These are phyloP conservation scores for Kodamaea sp. DNA, from an alignment of 1,139 yeast species.

Conservation along the genomic window DNA sequence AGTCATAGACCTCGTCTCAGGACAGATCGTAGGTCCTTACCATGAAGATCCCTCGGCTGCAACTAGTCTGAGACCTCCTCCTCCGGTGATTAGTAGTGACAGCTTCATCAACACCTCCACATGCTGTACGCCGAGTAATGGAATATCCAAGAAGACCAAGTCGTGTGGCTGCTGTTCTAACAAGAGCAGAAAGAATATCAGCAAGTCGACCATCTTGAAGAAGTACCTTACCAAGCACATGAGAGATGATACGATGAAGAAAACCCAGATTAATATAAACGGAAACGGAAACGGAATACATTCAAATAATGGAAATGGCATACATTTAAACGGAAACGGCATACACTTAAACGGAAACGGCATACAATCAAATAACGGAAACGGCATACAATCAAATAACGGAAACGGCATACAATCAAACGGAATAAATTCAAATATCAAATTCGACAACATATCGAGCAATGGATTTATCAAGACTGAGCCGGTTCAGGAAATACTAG, in stretches of 20 bases:
- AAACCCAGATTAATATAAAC: not conserved
- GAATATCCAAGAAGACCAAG: slow-evolving; percentile 20
- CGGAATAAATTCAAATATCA: not conserved
- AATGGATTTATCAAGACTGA: not conserved
- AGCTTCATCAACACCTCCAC: slow-evolving; percentile 38
- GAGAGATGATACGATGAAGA: slow-evolving; percentile 5
- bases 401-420: not conserved
- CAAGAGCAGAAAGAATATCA: slow-evolving; percentile 19
- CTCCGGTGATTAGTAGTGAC: slow-evolving; percentile 31
- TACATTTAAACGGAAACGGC: not conserved
- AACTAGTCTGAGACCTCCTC: slow-evolving; percentile 16
- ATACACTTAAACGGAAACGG: not conserved
- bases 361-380: not conserved
- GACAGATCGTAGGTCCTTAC: slow-evolving; percentile 47
- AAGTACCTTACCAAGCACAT: slow-evolving; percentile 33
- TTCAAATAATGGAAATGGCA: not conserved
- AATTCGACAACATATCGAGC: not conserved
- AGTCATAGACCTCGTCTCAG: slow-evolving; percentile 49
- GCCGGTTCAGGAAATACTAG: not conserved
- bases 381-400: not conserved
- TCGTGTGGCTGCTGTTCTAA: slow-evolving; percentile 32
- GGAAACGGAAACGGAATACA: not conserved
- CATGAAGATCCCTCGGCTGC: slow-evolving; percentile 18
- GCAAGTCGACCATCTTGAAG: slow-evolving; percentile 39
- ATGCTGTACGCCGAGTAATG: slow-evolving; percentile 32